phyloP scores from a whole-genome alignment of 768 basidiomycete genomes.

The Xerocomellus amylosporus region DNA sequence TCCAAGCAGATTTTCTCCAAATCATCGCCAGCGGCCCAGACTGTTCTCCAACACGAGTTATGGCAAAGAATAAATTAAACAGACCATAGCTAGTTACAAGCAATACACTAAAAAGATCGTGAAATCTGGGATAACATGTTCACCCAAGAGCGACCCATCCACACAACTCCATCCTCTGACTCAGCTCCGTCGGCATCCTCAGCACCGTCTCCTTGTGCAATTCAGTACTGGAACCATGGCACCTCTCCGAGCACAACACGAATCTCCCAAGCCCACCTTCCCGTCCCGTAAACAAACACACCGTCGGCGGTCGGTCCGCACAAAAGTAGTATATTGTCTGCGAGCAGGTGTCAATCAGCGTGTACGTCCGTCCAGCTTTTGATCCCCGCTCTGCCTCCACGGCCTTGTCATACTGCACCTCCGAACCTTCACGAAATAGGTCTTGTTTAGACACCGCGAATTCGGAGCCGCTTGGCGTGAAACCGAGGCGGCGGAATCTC shows the following conservation, averaged over 20 bases:
- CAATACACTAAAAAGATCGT: too few species aligned
- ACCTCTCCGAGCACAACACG: constrained; percentile 23
- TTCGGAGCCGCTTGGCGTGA: constrained; percentile 15
- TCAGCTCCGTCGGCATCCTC: constrained; percentile 15
- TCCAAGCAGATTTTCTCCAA: too few species aligned
- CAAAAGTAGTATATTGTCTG: constrained; percentile 18
- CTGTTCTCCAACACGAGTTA: too few species aligned
- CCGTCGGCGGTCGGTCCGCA: constrained; percentile 16
- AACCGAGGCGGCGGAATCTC: not conserved
- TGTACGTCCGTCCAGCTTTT: constrained; percentile 5
- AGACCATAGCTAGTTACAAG: too few species aligned
- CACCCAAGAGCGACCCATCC: not conserved
- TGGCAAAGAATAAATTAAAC: too few species aligned
- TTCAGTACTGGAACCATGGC: constrained; percentile 2
- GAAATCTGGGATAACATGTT: not conserved
- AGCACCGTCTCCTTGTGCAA: constrained; percentile 22
- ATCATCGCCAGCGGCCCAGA: too few species aligned
- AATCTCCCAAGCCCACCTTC: constrained; percentile 23
- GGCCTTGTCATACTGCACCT: not conserved
- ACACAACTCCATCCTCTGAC: not conserved
- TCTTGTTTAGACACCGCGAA: constrained; percentile 4
- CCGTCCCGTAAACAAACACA: constrained; percentile 20
- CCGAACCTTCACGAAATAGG: not conserved
- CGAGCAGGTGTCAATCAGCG: constrained; percentile 17
- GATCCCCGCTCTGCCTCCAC: not conserved